Evolutionary conservation across 495 filamentous ascomycete genomes (phyloP).

Genomic region (Cryomyces antarcticus): DNA sequence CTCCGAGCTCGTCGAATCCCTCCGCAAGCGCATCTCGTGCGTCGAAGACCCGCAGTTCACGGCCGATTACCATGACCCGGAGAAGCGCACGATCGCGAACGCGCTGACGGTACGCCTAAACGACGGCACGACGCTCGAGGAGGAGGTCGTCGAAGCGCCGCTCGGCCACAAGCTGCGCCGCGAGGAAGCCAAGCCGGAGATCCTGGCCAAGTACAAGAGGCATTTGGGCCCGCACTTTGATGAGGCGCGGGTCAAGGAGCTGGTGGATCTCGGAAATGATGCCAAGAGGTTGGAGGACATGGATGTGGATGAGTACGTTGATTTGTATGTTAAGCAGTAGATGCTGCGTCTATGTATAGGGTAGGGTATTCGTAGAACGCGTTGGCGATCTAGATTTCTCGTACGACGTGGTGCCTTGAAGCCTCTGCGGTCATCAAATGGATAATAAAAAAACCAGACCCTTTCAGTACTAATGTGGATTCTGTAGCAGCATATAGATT

Average conservation of each 20-base stretch:
- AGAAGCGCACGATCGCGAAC: conserved; percentile 88
- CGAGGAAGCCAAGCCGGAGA: conserved; percentile 93
- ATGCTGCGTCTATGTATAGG: no score
- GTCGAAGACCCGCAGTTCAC: conserved; percentile 94
- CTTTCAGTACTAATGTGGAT: no score
- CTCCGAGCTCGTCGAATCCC: conserved; percentile 67
- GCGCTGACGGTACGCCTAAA: conserved; percentile 82
- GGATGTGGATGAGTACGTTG: conserved; percentile 81
- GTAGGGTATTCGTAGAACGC: no score
- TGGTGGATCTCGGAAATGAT: conserved; percentile 58
- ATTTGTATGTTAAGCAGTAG: conserved; percentile 62
- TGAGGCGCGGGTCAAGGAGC: conserved; percentile 50
- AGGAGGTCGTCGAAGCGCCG: conserved; percentile 86
- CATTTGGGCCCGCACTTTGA: conserved; percentile 71
- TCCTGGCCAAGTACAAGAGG: conserved; percentile 82
- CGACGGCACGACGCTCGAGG: conserved; percentile 82
- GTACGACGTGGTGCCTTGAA: no score
- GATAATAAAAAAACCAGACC: no score
- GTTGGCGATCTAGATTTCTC: no score
- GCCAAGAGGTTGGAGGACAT: conserved; percentile 52
- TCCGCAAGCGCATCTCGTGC: conserved; percentile 80
- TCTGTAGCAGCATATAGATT: no score
- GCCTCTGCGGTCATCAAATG: no score
- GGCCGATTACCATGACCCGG: conserved; percentile 77
- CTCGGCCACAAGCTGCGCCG: conserved; percentile 79